These are phyloP conservation scores for Bondarzewia mesenterica DNA, from an alignment of 1,284 basidiomycete species.

Conservation along the genomic window DNA sequence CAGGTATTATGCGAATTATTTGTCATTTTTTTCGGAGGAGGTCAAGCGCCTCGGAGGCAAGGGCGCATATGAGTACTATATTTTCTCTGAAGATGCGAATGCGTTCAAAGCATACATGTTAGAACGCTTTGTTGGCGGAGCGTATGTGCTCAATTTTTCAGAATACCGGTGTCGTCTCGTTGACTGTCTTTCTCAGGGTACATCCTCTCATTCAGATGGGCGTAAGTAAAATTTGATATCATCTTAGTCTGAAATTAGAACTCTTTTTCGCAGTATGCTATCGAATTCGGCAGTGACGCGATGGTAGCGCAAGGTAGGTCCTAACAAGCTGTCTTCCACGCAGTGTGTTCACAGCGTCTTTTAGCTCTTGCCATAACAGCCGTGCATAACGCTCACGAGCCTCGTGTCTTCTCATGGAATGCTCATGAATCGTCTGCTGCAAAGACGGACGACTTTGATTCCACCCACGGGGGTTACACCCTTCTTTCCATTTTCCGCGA, in stretches of 20 bases:
- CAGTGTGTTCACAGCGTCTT: background rate
- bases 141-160: slow-evolving; percentile 29
- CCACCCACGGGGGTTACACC: slow-evolving; percentile 16
- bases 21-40: slow-evolving; percentile 48
- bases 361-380: slow-evolving; percentile 49
- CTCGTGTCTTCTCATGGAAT: slow-evolving; percentile 25
- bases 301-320: slow-evolving; percentile 44
- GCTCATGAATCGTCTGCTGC: slow-evolving; percentile 3
- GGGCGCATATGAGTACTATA: slow-evolving; percentile 40
- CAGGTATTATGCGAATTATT: slow-evolving; percentile 46
- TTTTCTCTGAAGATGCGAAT: slow-evolving; percentile 46
- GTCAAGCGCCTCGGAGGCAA: slow-evolving; percentile 34
- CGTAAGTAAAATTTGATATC: slow-evolving; percentile 26
- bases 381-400: slow-evolving; percentile 29
- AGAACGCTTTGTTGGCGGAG: slow-evolving; percentile 45
- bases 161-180: background rate
- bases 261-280: slow-evolving; percentile 34
- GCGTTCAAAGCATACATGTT: slow-evolving; percentile 43
- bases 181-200: slow-evolving; percentile 23
- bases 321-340: background rate
- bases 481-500: slow-evolving; percentile 44
- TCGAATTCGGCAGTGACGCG: slow-evolving; percentile 49
- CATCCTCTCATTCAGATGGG: slow-evolving; percentile 64
- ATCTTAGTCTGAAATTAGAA: background rate
- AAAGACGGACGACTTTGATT: slow-evolving; percentile 11